A percentile compares a stretch with the other conserved stretches of the same genome.
Evolutionary conservation across 108 stramenopile genomes (phyloP).

Genomic region (Conticribra guillardii): DNA sequence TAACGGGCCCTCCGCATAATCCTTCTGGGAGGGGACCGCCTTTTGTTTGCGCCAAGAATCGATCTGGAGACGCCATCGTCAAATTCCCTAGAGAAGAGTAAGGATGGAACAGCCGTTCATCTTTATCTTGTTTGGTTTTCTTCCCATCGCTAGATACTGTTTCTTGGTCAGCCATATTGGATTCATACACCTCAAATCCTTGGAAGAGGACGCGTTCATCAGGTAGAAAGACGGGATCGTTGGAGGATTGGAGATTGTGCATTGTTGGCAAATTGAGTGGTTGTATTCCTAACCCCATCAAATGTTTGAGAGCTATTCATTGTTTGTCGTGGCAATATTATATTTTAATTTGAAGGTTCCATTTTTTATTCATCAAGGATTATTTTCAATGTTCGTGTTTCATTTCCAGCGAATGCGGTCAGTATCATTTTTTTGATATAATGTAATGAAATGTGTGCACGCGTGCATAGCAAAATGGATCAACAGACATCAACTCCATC

Average conservation of each 20-base stretch:
- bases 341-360: background rate
- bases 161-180: constrained; percentile 40
- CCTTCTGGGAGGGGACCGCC: constrained; percentile 79
- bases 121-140: constrained; percentile 43
- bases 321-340: background rate
- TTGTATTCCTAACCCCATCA: constrained; percentile 71
- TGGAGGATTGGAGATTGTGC: constrained; percentile 38
- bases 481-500: background rate
- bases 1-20: constrained; percentile 79
- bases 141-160: no score
- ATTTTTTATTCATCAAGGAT: no score
- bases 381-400: no score
- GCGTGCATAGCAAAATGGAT: background rate
- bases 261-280: constrained; percentile 52
- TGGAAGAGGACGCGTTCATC: constrained; percentile 76
- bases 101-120: constrained; percentile 68
- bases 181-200: constrained; percentile 78
- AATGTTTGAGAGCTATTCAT: constrained; percentile 42
- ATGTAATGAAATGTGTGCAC: no score
- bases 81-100: constrained; percentile 64
- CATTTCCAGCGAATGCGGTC: no score
- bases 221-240: constrained; percentile 69
- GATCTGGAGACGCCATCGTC: constrained; percentile 69
- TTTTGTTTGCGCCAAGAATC: constrained; percentile 74
- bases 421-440: no score